These are phyloP conservation scores for Ogataea glucozyma DNA, from an alignment of 805 yeast genomes.

Conservation along the genomic window DNA sequence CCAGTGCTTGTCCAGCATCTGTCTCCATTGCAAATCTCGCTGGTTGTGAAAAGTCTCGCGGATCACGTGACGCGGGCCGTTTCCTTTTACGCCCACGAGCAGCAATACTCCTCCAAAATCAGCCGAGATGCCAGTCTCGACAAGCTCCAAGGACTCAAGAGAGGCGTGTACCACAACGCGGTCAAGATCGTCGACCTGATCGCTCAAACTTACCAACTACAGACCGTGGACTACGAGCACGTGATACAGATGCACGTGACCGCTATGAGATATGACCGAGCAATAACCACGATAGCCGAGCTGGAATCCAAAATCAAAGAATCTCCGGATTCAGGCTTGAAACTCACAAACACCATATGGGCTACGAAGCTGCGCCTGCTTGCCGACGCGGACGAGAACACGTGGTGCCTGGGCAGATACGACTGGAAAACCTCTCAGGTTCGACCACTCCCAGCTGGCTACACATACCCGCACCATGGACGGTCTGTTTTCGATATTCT, in stretches of 20 bases:
- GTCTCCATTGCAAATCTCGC: slow-evolving; percentile 19
- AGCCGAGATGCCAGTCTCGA: slow-evolving; percentile 16
- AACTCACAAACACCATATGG: slow-evolving; percentile 30
- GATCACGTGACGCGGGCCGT: slow-evolving; percentile 11
- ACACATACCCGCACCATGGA: slow-evolving; percentile 18
- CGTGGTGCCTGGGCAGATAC: slow-evolving; percentile 30
- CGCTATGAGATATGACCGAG: slow-evolving; percentile 20
- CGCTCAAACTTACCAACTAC: slow-evolving; percentile 6
- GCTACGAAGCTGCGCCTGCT: slow-evolving; percentile 25
- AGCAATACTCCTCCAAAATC: slow-evolving; percentile 25
- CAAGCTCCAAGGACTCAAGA: slow-evolving; percentile 9
- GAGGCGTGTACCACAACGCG: slow-evolving; percentile 10
- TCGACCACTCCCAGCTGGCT: slow-evolving; percentile 12
- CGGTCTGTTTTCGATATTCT: slow-evolving; percentile 18
- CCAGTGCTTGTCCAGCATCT: slow-evolving; percentile 6
- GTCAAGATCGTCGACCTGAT: slow-evolving; percentile 10
- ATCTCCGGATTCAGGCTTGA: slow-evolving; percentile 5
- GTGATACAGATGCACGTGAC: slow-evolving; percentile 24
- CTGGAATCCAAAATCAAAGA: slow-evolving; percentile 19
- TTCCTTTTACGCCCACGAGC: slow-evolving; percentile 19
- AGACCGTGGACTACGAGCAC: slow-evolving; percentile 28
- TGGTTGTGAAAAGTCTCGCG: slow-evolving; percentile 21
- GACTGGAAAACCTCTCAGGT: slow-evolving; percentile 18
- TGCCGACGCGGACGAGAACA: slow-evolving; percentile 25
- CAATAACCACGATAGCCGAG: slow-evolving; percentile 23